Evolutionary conservation across 2,329 filamentous ascomycete species (phyloP), one percentile per base, ranked within the genome.

Genomic region (Fusarium heterosporum): DNA sequence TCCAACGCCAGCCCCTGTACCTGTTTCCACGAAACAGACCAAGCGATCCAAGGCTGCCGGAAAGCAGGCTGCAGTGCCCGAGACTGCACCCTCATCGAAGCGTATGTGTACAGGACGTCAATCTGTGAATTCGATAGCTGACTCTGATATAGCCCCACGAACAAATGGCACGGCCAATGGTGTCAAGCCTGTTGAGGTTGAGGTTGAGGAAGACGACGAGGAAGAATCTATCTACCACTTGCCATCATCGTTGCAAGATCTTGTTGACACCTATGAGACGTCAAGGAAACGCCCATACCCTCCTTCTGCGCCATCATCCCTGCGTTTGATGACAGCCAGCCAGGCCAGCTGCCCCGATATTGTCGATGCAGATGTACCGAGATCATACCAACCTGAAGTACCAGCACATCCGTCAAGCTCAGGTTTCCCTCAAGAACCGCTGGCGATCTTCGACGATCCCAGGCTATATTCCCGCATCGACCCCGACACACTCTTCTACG

Each of bases 401-500:
- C 91, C 90, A 26, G 92, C 93, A 78, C 89, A 90, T 72, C 81
- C 83, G 11, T 91, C 91, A 7, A 90, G 90, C 4, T 84, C 92
- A 9, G 92, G 96, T 70, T 99, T 97, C 78, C 96, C 96, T 8
- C 93, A 96, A 75, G 93, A 97, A 75, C 91, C 94, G n/a, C 84
- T 97, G 40, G 83, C 91, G 3, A 93, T 98, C 68, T 95, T 98
- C 72, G 93, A 97, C 72, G 93, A 99, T 78, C 92, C 93, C 32
- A 85, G 92, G 45, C 81, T 99, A 63, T 99, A 97, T 79, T 87
- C 87, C 26, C 87, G 93, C 58, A 95, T 99, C 62, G 96, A 99
- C 74, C 93, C 94, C 1, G 96, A 99, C 76, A 97, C 95, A 29
- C 84, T 99, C 11, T 99, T 99, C 80, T 99, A 99, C 80, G 92